phyloP scores from a whole-genome alignment of 176 grass and related monocot species.

The Secale cereale region DNA sequence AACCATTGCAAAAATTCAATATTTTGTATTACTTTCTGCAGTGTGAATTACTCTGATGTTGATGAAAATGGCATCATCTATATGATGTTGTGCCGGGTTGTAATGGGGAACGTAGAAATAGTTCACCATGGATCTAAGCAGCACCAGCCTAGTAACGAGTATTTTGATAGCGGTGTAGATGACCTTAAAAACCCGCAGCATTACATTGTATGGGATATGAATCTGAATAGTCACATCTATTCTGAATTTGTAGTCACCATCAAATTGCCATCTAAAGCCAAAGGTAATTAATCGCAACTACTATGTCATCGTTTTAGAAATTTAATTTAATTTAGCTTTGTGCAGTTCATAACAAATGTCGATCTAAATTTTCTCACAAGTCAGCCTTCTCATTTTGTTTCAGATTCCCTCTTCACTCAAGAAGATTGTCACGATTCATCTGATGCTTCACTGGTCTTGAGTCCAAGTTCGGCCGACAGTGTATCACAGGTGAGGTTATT shows the following conservation, averaged over 20 bases:
- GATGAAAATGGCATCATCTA: constrained; percentile 79
- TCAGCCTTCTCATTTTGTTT: constrained; percentile 29
- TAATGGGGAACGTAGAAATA: constrained; percentile 97
- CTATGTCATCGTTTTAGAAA: not conserved
- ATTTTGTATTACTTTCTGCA: constrained; percentile 58
- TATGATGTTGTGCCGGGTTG: constrained; percentile 92
- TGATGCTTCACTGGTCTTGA: constrained; percentile 62
- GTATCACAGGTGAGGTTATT: constrained; percentile 58
- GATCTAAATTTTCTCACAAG: constrained; percentile 17
- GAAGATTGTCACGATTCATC: constrained; percentile 51
- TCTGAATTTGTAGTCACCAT: constrained; percentile 85
- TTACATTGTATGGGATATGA: constrained; percentile 93
- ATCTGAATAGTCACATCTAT: constrained; percentile 85
- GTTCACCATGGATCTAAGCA: constrained; percentile 85
- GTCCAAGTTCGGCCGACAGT: constrained; percentile 49
- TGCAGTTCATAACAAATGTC: constrained; percentile 10
- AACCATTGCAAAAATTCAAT: constrained; percentile 31
- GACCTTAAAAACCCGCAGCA: constrained; percentile 79
- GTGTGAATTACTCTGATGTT: constrained; percentile 84
- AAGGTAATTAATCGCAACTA: constrained; percentile 52
- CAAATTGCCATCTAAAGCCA: constrained; percentile 67
- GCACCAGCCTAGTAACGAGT: constrained; percentile 54
- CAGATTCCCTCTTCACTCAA: constrained; percentile 60
- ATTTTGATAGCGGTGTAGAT: constrained; percentile 96
- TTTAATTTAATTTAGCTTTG: constrained; percentile 25